Evolutionary conservation across 2,329 filamentous ascomycete genomes (phyloP).

Genomic region (Colletotrichum cordylinicola): DNA sequence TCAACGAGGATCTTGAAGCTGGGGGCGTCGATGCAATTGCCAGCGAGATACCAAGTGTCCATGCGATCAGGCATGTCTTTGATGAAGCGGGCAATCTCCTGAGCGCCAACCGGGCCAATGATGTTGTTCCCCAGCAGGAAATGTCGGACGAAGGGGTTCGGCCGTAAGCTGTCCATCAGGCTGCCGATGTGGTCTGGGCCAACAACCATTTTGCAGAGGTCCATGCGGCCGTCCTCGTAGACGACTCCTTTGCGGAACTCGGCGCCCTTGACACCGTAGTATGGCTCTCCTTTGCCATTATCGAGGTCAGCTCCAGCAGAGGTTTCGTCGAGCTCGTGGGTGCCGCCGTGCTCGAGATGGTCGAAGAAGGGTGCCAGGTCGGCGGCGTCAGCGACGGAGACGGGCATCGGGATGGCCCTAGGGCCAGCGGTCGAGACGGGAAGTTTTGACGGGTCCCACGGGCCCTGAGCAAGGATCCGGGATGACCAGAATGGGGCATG

Average conservation of each 20-base stretch:
- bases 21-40: slow-evolving; percentile 54
- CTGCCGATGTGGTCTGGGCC: slow-evolving; percentile 55
- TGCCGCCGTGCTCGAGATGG: slow-evolving; percentile 36
- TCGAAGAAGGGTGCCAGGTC: slow-evolving; percentile 39
- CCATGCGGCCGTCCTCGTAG: slow-evolving; percentile 58
- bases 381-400: slow-evolving; percentile 32
- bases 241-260: slow-evolving; percentile 45
- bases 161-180: slow-evolving; percentile 54
- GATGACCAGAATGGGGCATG: slow-evolving; percentile 36
- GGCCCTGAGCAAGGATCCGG: slow-evolving; percentile 38
- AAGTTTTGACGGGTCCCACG: slow-evolving; percentile 34
- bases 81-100: slow-evolving; percentile 51
- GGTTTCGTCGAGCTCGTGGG: slow-evolving; percentile 28
- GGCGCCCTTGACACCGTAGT: slow-evolving; percentile 37
- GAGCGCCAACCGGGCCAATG: slow-evolving; percentile 53
- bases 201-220: slow-evolving; percentile 61
- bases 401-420: slow-evolving; percentile 39
- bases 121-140: slow-evolving; percentile 62
- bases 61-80: slow-evolving; percentile 50
- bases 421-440: slow-evolving; percentile 36
- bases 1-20: slow-evolving; percentile 48
- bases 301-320: slow-evolving; percentile 32
- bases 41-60: slow-evolving; percentile 61
- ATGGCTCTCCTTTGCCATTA: slow-evolving; percentile 40
- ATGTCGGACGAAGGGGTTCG: slow-evolving; percentile 53